Evolutionary conservation across 768 basidiomycete genomes (phyloP), one percentile per base, ranked within the genome.

Genomic region (Boletus subparvulus): DNA sequence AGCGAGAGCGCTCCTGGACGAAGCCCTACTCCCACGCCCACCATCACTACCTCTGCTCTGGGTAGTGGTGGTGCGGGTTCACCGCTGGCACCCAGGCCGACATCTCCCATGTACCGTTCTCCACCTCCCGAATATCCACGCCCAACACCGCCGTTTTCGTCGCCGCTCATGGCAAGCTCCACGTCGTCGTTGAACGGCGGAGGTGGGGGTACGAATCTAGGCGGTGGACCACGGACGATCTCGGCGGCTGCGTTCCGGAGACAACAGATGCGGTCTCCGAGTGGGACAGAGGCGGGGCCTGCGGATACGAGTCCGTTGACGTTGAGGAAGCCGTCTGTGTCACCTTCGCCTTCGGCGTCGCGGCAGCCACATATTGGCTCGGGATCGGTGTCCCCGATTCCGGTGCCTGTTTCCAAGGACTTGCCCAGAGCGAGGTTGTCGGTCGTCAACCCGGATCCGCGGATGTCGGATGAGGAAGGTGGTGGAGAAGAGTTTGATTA

Each of bases 221-320:
- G 75, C 3, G 66, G 59, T 4, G 47, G 49, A 0, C 69, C 79
- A 14, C 78, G 85, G 42, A 92, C 83, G 53, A 90, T 92, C 50
- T 82, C 87, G 3, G 89, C 88, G 0, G 86, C 88, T 6, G 88
- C 88, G 26, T 92, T 92, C 72, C 82, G 80, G 63, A 76, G 86
- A 30, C 83, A 79, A 33, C 75, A 75, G 44, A 67, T 62, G 1
- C 75, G 76, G 21, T 67, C 70, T 39, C 61, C 65, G 35, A 73
- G 69, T 44, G 55, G 52, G 36, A 28, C 49, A 7, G 52, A 64
- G 28, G 3, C 46, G 43, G 67, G 67, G 10, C 65, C 73, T 9
- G 74, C 74, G 24, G 84, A 83, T 47, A 77, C 75, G 50, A 79
- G 67, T 39, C 83, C 82, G 39, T 58, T 83, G 53, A 69, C 72